Evolutionary conservation across 768 basidiomycete species (phyloP).

Genomic region (Ramaria sp.): DNA sequence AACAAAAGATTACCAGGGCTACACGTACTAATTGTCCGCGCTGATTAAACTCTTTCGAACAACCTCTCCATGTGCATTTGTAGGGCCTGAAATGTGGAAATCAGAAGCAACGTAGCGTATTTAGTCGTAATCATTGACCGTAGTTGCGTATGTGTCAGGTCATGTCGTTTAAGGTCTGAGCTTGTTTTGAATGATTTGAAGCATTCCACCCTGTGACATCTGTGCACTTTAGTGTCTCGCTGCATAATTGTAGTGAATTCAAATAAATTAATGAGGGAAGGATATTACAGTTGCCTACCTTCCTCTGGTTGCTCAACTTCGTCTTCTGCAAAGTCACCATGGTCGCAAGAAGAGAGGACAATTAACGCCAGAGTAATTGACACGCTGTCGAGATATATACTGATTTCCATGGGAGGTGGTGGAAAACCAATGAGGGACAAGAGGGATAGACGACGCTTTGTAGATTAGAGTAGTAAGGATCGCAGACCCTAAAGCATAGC

Average conservation of each 20-base stretch:
- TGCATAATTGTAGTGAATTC: not conserved
- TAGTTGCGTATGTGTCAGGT: constrained; percentile 34
- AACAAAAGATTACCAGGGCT: not conserved
- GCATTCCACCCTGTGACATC: constrained; percentile 22
- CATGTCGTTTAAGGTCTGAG: constrained; percentile 52
- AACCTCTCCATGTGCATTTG: not conserved
- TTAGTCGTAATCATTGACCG: constrained; percentile 27
- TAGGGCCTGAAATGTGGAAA: not conserved
- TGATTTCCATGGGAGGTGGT: too few species aligned
- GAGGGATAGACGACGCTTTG: too few species aligned
- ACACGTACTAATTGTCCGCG: not conserved
- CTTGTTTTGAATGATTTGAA: constrained; percentile 40
- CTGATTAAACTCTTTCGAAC: not conserved
- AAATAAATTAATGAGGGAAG: too few species aligned
- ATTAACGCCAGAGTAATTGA: too few species aligned
- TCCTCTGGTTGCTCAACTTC: too few species aligned
- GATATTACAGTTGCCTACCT: too few species aligned
- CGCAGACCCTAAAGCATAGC: too few species aligned
- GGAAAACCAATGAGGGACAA: too few species aligned
- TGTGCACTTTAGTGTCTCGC: not conserved
- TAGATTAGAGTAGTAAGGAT: too few species aligned
- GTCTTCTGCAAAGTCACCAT: too few species aligned
- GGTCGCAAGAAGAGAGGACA: too few species aligned
- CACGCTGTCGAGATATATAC: too few species aligned
- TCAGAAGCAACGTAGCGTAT: not conserved